These are phyloP conservation scores for Aspergillus bertholletiae DNA, from an alignment of 495 filamentous ascomycete genomes.

Conservation along the genomic window DNA sequence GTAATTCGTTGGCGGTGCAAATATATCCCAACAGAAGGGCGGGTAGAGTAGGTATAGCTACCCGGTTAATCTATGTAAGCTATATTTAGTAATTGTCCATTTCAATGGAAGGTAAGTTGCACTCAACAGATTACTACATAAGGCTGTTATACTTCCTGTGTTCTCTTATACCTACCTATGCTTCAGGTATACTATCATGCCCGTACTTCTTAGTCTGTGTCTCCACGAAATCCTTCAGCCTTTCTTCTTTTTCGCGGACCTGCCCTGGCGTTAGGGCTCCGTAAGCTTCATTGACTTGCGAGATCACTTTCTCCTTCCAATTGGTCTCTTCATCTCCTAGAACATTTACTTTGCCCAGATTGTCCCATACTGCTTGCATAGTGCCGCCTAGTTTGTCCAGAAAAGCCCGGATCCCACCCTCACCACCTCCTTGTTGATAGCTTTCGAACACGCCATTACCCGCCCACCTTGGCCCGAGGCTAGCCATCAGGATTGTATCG, in stretches of 20 bases:
- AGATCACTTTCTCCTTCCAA: conserved; percentile 34
- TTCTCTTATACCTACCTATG: neutral
- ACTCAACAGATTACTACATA: too few relatives aligned
- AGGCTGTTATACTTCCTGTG: too few relatives aligned
- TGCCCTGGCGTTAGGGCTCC: conserved; percentile 19
- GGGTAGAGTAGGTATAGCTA: too few relatives aligned
- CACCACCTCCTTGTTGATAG: conserved; percentile 58
- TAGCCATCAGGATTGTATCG: conserved; percentile 43
- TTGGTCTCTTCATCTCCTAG: conserved; percentile 33
- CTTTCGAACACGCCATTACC: conserved; percentile 57
- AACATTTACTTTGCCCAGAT: conserved; percentile 38
- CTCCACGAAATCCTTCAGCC: conserved; percentile 26
- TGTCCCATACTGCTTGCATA: conserved; percentile 52
- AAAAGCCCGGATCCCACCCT: conserved; percentile 51
- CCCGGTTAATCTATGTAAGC: too few relatives aligned
- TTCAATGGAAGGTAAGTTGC: too few relatives aligned
- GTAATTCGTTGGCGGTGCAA: too few relatives aligned
- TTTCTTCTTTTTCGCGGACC: conserved; percentile 24
- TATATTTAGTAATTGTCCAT: too few relatives aligned
- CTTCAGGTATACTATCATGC: neutral
- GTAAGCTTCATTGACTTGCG: conserved; percentile 36
- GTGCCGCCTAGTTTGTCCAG: conserved; percentile 55
- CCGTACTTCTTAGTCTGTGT: conserved; percentile 23
- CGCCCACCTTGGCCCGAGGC: conserved; percentile 55
- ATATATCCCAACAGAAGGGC: too few relatives aligned